A percentile compares a stretch with the other conserved stretches of the same genome.
Evolutionary conservation across 2,329 filamentous ascomycete species (phyloP).

Genomic region (Aspergillus sp.): DNA sequence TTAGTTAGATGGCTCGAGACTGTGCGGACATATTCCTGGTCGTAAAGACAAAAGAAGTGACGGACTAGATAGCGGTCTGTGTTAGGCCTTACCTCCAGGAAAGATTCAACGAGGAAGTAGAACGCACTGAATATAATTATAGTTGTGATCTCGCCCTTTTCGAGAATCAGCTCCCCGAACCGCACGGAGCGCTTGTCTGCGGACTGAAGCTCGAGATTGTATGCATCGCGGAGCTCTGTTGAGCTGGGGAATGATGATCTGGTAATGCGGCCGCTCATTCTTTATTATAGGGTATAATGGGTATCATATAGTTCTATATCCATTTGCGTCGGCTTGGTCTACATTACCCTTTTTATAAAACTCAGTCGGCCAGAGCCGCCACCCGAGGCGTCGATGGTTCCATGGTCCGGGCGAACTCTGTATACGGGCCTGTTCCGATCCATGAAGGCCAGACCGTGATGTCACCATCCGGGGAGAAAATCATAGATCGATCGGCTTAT

Average conservation of each 20-base stretch:
- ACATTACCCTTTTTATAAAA: too few species aligned
- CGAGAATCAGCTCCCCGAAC: conserved; percentile 24
- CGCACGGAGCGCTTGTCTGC: conserved; percentile 17
- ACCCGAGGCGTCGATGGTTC: too few species aligned
- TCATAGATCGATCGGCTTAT: too few species aligned
- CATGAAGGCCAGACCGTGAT: too few species aligned
- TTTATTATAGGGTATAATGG: too few species aligned
- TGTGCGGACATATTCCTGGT: conserved; percentile 23
- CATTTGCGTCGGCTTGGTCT: too few species aligned
- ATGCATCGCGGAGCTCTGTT: conserved; percentile 15
- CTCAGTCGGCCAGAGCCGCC: too few species aligned
- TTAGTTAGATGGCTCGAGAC: conserved; percentile 16
- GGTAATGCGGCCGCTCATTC: neutral
- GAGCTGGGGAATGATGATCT: neutral
- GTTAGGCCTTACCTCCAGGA: neutral
- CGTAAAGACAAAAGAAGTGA: conserved; percentile 26
- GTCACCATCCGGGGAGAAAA: too few species aligned
- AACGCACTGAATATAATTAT: conserved; percentile 22
- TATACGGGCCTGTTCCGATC: too few species aligned
- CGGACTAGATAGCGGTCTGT: conserved; percentile 10
- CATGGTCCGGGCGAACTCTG: too few species aligned
- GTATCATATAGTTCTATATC: too few species aligned
- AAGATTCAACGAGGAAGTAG: neutral
- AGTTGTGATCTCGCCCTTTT: conserved; percentile 23
- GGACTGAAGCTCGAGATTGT: conserved; percentile 22